A percentile compares a stretch with the other conserved stretches of the same genome.
Evolutionary conservation across 257 asterid genomes (phyloP).

Genomic region (Lithospermum erythrorhizon): DNA sequence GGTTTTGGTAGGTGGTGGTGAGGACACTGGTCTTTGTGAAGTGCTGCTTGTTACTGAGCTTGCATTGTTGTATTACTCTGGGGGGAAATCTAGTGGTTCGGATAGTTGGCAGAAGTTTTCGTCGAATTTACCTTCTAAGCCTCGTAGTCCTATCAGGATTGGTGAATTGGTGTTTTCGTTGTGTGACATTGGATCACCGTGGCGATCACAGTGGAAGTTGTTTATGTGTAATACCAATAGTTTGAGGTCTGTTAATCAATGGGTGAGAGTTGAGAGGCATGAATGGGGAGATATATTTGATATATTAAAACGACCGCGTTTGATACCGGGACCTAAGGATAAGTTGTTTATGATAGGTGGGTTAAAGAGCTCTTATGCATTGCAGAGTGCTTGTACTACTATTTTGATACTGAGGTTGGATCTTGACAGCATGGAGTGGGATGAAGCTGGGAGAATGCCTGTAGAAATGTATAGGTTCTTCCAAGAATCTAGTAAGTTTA

Average conservation of each 20-base stretch:
- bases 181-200: conserved; percentile 91
- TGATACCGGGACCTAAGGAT: conserved; percentile 50
- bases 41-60: conserved; percentile 83
- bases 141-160: conserved; percentile 74
- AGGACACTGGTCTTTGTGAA: conserved; percentile 25
- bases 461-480: conserved; percentile 66
- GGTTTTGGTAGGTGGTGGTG: conserved; percentile 52
- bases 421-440: conserved; percentile 83
- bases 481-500: conserved; percentile 80
- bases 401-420: conserved; percentile 81
- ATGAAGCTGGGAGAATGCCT: conserved; percentile 93
- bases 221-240: conserved; percentile 40
- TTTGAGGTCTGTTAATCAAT: conserved; percentile 45
- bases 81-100: conserved; percentile 7
- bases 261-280: conserved; percentile 68
- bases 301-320: conserved; percentile 65
- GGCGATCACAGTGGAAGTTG: conserved; percentile 95
- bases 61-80: conserved; percentile 60
- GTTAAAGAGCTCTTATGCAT: conserved; percentile 55
- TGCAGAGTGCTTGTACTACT: conserved; percentile 74
- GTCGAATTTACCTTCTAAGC: conserved; percentile 82
- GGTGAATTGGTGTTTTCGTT: conserved; percentile 54
- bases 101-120: conserved; percentile 73
- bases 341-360: conserved; percentile 84
- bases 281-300: conserved; percentile 95